Percentiles rank a stretch among this genome's conserved stretches.
Conservation (phyloP, 2,329 filamentous ascomycete species). For the Penicillium sp. region DNA sequence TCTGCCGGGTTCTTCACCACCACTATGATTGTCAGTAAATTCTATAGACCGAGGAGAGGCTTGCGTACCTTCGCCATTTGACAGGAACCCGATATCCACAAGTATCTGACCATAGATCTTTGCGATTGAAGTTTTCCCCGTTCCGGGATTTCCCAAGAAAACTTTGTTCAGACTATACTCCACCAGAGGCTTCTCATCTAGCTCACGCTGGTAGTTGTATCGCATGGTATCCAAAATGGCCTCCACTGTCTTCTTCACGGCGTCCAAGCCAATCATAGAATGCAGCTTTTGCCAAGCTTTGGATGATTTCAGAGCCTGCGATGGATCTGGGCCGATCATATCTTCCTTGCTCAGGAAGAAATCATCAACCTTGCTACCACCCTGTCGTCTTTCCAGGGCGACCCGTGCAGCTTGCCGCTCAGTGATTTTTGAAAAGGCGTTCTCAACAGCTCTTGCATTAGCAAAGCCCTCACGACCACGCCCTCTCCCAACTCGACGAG, state of each 20-base stretch:
- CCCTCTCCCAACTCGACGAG: slow-evolving; percentile 59
- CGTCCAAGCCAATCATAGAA: slow-evolving; percentile 55
- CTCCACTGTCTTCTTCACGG: slow-evolving; percentile 62
- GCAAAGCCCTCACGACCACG: slow-evolving; percentile 68
- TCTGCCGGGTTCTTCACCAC: slow-evolving; percentile 71
- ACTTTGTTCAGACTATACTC: slow-evolving; percentile 65
- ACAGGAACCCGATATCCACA: slow-evolving; percentile 64
- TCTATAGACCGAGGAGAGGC: neutral
- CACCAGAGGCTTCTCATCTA: slow-evolving; percentile 59
- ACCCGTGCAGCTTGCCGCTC: slow-evolving; percentile 61
- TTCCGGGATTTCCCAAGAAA: slow-evolving; percentile 70
- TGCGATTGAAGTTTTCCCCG: slow-evolving; percentile 73
- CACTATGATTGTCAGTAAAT: slow-evolving; percentile 46
- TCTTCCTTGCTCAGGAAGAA: slow-evolving; percentile 64
- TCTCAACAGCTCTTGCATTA: slow-evolving; percentile 69
- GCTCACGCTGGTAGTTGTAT: slow-evolving; percentile 64
- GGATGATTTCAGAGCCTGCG: slow-evolving; percentile 51
- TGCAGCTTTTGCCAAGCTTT: slow-evolving; percentile 59
- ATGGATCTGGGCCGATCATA: slow-evolving; percentile 67
- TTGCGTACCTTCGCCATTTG: slow-evolving; percentile 61
- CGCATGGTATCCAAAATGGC: slow-evolving; percentile 60
- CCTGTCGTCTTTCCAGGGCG: slow-evolving; percentile 44
- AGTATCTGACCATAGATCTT: slow-evolving; percentile 70
- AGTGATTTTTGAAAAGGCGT: slow-evolving; percentile 54
- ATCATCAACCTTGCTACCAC: slow-evolving; percentile 52